Evolutionary conservation across 352 stramenopile species (phyloP), one percentile per base, ranked within the genome.

Genomic region (Elongisporangium senticosum): DNA sequence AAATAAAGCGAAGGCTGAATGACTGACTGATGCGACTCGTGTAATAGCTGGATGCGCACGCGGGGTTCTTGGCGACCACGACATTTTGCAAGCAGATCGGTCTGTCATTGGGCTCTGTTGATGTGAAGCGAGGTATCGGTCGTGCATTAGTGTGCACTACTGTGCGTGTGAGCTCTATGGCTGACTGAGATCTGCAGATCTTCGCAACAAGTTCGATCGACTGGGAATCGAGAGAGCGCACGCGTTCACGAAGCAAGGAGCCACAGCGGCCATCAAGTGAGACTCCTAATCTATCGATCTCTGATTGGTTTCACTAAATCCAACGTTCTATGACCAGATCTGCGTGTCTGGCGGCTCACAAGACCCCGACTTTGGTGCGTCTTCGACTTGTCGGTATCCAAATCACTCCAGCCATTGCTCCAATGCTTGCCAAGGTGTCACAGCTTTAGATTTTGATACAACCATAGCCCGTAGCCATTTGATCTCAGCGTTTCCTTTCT

Each of bases 191-290:
- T 43, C 28, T 55, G 28, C 40, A 89, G 79, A 84, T 56, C 61
- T 86, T 50, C 64, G 76, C 2, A 79, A 74, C 51, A 89, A 87
- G 56, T 82, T 89, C 57, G 68, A 86, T 14, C 75, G 79, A 11
- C 64, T 89, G 20, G 75, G 75, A 5, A 50, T 87, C 39, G 73
- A 79, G 50, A 67, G 64, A 55, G 62, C 74, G 6, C 70, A 63
- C 8, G 77, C 77, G 4, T 81, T 69, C 53, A 69, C 73, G 24
- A 74, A 70, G 11, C 56, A 68, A 51, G 69, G 71, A 28, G 66
- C 71, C 5, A 48, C 66, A n/a, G 49, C 59, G 3, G 62, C 71
- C 47, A 33, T 79, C 28, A 72, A 58, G 79, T 89, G 28, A 26
- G 20, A 3, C 8, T 43, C 33, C 1, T 15, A 17, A 17, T 43